Conservation (phyloP, 2,329 filamentous ascomycete species). For the Immersiporthe knoxdaviesiana region DNA sequence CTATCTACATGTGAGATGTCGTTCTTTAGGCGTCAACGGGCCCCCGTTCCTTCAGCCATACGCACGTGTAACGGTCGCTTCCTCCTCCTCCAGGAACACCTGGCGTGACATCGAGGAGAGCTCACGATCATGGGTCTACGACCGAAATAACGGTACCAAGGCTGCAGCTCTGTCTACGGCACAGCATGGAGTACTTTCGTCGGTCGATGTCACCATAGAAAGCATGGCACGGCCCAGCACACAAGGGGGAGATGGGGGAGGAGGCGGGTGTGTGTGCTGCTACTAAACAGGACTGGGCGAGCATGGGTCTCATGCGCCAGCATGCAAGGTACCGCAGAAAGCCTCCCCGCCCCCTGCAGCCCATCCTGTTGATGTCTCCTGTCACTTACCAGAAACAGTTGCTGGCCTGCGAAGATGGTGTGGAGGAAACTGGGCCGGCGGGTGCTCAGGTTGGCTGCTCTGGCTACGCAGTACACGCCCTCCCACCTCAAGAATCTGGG, state of each 20-base stretch:
- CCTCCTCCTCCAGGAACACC: neutral
- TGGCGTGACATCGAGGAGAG: neutral
- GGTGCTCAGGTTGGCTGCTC: conserved; percentile 6
- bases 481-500: neutral
- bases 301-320: conserved; percentile 18
- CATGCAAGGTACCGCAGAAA: conserved; percentile 19
- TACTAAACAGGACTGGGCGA: no score
- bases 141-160: conserved; percentile 1
- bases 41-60: neutral
- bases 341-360: conserved; percentile 4
- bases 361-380: neutral
- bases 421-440: neutral
- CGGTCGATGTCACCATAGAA: conserved; percentile 12
- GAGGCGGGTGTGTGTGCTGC: no score
- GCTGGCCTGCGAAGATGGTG: conserved; percentile 4
- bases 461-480: no score
- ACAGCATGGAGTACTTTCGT: conserved; percentile 8
- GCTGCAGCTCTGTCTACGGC: neutral
- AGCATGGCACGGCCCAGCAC: conserved; percentile 2
- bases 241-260: neutral
- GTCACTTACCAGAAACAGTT: neutral
- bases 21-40: neutral
- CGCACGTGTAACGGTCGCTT: conserved; percentile 1
- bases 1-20: neutral
- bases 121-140: neutral